Evolutionary conservation across 2,329 filamentous ascomycete species (phyloP).

Genomic region (Ophiostoma angusticollis): DNA sequence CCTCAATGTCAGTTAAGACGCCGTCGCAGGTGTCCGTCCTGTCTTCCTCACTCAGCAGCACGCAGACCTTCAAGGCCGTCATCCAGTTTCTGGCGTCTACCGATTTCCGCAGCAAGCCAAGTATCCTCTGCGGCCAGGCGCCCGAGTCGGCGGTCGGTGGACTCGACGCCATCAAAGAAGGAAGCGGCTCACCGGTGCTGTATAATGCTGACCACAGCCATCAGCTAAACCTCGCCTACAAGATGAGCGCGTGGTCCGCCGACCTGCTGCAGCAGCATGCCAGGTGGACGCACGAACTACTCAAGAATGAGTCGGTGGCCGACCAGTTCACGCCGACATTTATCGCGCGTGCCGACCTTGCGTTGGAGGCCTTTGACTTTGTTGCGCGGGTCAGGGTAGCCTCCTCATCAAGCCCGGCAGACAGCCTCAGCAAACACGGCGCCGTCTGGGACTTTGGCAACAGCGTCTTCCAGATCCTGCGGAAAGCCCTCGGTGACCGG

Average conservation of each 20-base stretch:
- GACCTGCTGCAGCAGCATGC: constrained; percentile 61
- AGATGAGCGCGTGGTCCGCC: constrained; percentile 83
- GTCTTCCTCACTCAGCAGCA: constrained; percentile 71
- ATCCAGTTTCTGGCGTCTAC: constrained; percentile 73
- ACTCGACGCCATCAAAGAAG: constrained; percentile 24
- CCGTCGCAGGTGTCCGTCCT: constrained; percentile 44
- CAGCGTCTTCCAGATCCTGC: constrained; percentile 52
- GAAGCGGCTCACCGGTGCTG: constrained; percentile 48
- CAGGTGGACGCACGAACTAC: constrained; percentile 55
- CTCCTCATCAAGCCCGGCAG: neutral
- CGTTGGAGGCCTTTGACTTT: constrained; percentile 43
- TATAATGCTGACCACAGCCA: constrained; percentile 60
- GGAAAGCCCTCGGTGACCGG: constrained; percentile 62
- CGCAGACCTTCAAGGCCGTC: constrained; percentile 87
- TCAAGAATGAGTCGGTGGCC: constrained; percentile 57
- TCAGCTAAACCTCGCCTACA: constrained; percentile 73
- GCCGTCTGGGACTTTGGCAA: constrained; percentile 33
- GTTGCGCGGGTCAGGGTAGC: constrained; percentile 23
- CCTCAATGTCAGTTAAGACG: constrained; percentile 1
- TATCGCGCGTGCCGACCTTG: constrained; percentile 47
- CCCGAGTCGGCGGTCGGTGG: constrained; percentile 25
- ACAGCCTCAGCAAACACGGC: constrained; percentile 26
- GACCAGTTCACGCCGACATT: constrained; percentile 82
- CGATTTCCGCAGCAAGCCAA: constrained; percentile 57
- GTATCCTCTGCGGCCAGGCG: constrained; percentile 35